These are phyloP conservation scores for Penicillium simplicissimum DNA, from an alignment of 495 filamentous ascomycete species.

Conservation along the genomic window DNA sequence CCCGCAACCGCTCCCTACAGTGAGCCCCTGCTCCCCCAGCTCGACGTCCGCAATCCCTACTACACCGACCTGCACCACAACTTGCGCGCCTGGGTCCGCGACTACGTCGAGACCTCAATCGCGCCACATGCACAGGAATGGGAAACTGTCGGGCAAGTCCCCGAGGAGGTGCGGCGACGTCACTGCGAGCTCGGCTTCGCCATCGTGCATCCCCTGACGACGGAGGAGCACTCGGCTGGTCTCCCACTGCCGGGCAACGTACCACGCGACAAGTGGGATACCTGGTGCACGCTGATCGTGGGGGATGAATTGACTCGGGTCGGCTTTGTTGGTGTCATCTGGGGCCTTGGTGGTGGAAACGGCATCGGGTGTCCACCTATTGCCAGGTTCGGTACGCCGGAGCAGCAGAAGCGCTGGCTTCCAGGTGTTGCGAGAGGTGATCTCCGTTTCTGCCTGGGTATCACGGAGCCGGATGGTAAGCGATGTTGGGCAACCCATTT, in stretches of 20 bases:
- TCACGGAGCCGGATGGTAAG: conserved; percentile 56
- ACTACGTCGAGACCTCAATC: conserved; percentile 48
- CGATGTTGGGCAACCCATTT: background rate
- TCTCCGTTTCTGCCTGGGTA: conserved; percentile 54
- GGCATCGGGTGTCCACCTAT: conserved; percentile 56
- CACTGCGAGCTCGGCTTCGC: conserved; percentile 44
- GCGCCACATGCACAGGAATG: conserved; percentile 49
- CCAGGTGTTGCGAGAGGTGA: conserved; percentile 50
- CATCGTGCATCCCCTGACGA: conserved; percentile 41
- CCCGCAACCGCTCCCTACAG: conserved; percentile 44
- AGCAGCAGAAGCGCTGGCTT: conserved; percentile 51
- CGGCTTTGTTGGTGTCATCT: conserved; percentile 46
- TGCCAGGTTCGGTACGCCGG: conserved; percentile 50
- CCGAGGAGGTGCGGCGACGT: conserved; percentile 35
- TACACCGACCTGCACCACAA: conserved; percentile 49
- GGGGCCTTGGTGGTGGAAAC: conserved; percentile 54
- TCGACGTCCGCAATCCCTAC: conserved; percentile 44
- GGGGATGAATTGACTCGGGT: conserved; percentile 48
- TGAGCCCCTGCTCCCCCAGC: conserved; percentile 42
- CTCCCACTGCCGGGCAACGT: conserved; percentile 42
- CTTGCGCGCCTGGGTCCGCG: conserved; percentile 45
- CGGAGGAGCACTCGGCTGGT: conserved; percentile 33
- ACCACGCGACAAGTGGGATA: conserved; percentile 49
- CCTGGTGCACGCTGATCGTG: conserved; percentile 50
- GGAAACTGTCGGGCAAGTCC: conserved; percentile 49